These are phyloP conservation scores for Plasmodium fragile DNA, from an alignment of 169 alveolate species.

Conservation along the genomic window DNA sequence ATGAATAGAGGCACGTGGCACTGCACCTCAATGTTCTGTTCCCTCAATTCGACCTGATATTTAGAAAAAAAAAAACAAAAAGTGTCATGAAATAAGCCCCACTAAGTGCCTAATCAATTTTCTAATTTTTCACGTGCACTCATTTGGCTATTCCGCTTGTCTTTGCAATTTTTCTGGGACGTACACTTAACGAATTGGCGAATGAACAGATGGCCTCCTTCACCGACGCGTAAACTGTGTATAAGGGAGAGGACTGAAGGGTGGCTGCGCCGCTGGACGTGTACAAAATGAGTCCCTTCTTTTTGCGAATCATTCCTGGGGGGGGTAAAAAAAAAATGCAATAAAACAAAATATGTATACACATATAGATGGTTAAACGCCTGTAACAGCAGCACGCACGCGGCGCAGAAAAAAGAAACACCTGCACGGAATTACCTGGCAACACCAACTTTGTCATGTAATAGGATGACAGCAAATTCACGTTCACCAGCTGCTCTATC, in stretches of 20 bases:
- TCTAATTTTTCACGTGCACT: background rate
- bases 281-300: slow-evolving; percentile 77
- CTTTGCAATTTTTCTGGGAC: background rate
- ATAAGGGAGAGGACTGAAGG: slow-evolving; percentile 78
- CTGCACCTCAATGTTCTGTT: slow-evolving; percentile 76
- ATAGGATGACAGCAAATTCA: slow-evolving; percentile 77
- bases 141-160: background rate
- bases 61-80: background rate
- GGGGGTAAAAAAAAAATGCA: background rate
- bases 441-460: slow-evolving; percentile 79
- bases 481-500: slow-evolving; percentile 79
- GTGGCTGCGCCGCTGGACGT: slow-evolving; percentile 80
- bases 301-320: slow-evolving; percentile 55
- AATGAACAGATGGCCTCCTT: slow-evolving; percentile 78
- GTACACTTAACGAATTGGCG: slow-evolving; percentile 65
- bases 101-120: background rate
- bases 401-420: background rate
- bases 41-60: slow-evolving; percentile 68
- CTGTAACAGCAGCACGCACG: background rate
- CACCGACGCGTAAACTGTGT: slow-evolving; percentile 79
- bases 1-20: slow-evolving; percentile 79
- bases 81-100: background rate
- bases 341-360: background rate
- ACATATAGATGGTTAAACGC: background rate
- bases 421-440: slow-evolving; percentile 35